These are phyloP conservation scores for Mycosarcoma mackinlayi DNA, from an alignment of 1,284 basidiomycete species.

Conservation along the genomic window DNA sequence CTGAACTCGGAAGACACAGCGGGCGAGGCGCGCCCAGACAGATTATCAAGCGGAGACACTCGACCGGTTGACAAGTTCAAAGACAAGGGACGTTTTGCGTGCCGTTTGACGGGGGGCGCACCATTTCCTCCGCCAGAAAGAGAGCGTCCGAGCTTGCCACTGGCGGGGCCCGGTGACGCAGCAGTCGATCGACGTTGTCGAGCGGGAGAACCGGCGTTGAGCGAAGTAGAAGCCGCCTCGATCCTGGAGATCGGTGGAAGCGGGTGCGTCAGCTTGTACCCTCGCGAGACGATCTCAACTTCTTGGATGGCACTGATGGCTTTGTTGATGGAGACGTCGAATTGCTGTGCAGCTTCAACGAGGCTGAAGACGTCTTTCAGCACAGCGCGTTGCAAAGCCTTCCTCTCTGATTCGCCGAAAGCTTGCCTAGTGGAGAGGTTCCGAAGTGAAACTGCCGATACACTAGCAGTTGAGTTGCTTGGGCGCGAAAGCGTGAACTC, in stretches of 20 bases:
- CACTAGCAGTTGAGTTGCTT: neutral
- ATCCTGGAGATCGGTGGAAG: conserved; percentile 66
- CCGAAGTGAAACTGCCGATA: conserved; percentile 15
- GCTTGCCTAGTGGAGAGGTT: conserved; percentile 6
- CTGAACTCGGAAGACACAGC: conserved; percentile 13
- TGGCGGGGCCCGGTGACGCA: conserved; percentile 4
- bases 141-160: conserved; percentile 34
- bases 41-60: conserved; percentile 28
- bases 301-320: conserved; percentile 65
- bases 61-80: conserved; percentile 33
- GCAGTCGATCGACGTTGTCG: conserved; percentile 19
- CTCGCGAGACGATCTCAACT: conserved; percentile 64
- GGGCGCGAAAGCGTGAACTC: conserved; percentile 28
- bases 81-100: conserved; percentile 27
- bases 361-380: conserved; percentile 24
- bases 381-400: conserved; percentile 18
- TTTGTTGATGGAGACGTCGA: conserved; percentile 58
- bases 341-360: conserved; percentile 49
- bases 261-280: conserved; percentile 62
- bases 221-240: conserved; percentile 41
- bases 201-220: conserved; percentile 16
- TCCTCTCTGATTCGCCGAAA: conserved; percentile 15
- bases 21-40: conserved; percentile 30
- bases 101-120: conserved; percentile 33
- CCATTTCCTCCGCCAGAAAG: conserved; percentile 35